Conservation (phyloP, 371 early-diverging fungal species). For the Massospora cicadina region DNA sequence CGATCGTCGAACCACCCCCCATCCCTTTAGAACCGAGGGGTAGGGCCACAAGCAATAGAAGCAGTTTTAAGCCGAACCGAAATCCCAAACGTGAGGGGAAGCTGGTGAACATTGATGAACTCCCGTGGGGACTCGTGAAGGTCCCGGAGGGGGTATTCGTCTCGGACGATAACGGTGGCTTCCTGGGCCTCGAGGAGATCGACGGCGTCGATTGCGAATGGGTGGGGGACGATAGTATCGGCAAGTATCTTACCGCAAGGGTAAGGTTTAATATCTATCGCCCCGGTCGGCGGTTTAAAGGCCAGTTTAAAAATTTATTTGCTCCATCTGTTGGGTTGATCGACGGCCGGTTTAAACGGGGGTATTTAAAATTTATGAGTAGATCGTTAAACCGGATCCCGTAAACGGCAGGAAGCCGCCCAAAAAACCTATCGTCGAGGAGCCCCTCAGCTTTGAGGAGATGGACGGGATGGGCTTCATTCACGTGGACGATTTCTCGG, state of each 20-base stretch:
- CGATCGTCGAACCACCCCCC: neutral
- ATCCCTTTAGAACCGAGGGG: neutral
- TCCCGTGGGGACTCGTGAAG: neutral
- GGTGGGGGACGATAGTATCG: slow-evolving; percentile 36
- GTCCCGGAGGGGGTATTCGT: slow-evolving; percentile 20
- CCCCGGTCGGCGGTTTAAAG: too few relatives aligned
- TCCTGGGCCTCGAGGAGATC: slow-evolving; percentile 70
- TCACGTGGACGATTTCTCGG: slow-evolving; percentile 6
- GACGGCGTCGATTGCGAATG: slow-evolving; percentile 64
- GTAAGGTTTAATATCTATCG: slow-evolving; percentile 35
- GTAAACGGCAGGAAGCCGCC: neutral
- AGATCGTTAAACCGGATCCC: neutral
- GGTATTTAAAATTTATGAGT: neutral
- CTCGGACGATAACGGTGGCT: slow-evolving; percentile 52
- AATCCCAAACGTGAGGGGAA: neutral
- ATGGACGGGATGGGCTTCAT: slow-evolving; percentile 1
- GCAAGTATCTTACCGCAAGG: slow-evolving; percentile 46
- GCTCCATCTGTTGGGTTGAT: neutral
- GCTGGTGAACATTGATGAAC: neutral
- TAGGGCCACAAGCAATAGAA: neutral
- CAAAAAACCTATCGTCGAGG: neutral
- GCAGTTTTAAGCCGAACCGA: neutral
- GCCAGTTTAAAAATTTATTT: slow-evolving; percentile 14
- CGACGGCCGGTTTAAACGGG: slow-evolving; percentile 1
- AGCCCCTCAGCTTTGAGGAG: neutral